Base-by-base conservation (phyloP, 768 basidiomycete species). In the Solioccasus polychromus region DNA sequence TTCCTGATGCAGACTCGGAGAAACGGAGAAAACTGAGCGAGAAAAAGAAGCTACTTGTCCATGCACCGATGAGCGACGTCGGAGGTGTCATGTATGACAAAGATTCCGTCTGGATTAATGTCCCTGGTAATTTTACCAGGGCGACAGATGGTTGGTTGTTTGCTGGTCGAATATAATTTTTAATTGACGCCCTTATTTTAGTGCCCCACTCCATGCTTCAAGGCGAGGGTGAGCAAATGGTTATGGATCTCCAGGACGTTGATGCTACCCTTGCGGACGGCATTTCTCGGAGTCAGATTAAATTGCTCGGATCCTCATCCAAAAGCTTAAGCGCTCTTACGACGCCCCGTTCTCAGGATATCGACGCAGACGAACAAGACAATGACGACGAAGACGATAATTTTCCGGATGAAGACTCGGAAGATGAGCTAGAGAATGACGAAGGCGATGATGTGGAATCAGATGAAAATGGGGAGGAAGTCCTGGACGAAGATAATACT, bases 1-100 rank as follows among this genome's bases (percentile, higher is more conserved):
- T 97, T 17, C 96, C 96, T 3, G 89, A 92, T 20, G 79, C 80
- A 0, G 89, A 95, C 34, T 88, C 88, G 41, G 96, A 98, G 71
- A 93, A 89, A 69, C 68, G 90, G 50, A 69, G 95, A 51, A 94
- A 90, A 66, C 74, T 99, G 58, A 94, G 91, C 57, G 96, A 98
- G 68, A 95, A 96, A 73, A 90, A 88, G 66, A 94, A 89, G 62
- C 62, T 92, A 31, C 70, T 95, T 2, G 82, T 97, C 2, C 92
- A 98, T 64, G 96, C 96, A 14, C 96, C 96, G 1, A 98, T 99
- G 96, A 96, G 93, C 64, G 95, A 97, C 59, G 86, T 97, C 2
- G 95, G 95, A 10, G 96, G 95, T 3, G 82, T 99, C 44, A 81
- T 89, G 68, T 98, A 95, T 61, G 96, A 99, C 71, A 98, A 97